These are phyloP conservation scores for Botrytis hyacinthi DNA, from an alignment of 2,329 filamentous ascomycete genomes.

Conservation along the genomic window DNA sequence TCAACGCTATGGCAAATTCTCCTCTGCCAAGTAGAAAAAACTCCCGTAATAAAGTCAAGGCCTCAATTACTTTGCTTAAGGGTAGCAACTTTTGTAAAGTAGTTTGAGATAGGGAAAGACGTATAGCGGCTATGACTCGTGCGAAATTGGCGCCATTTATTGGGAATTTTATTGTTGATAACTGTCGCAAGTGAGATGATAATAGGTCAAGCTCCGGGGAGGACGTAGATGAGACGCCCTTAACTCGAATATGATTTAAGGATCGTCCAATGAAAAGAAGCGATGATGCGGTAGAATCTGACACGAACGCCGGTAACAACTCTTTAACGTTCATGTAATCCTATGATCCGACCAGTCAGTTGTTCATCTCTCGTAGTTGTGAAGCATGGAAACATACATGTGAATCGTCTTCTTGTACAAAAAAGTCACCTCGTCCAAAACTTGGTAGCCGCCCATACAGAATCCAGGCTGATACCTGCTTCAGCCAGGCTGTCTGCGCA, in stretches of 20 bases:
- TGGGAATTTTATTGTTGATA: constrained; percentile 69
- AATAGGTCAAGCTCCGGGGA: constrained; percentile 58
- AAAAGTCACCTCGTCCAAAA: constrained; percentile 82
- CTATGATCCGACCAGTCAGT: constrained; percentile 34
- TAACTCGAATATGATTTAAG: constrained; percentile 74
- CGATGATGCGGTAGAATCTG: constrained; percentile 68
- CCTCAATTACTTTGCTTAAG: constrained; percentile 70
- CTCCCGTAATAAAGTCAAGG: constrained; percentile 73
- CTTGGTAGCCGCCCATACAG: constrained; percentile 80
- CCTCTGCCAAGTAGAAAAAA: constrained; percentile 86
- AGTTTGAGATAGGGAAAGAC: constrained; percentile 78
- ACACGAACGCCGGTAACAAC: constrained; percentile 78
- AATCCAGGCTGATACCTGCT: constrained; percentile 86
- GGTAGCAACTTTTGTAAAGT: constrained; percentile 81
- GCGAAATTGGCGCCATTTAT: constrained; percentile 71
- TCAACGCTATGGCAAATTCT: constrained; percentile 86
- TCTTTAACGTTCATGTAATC: constrained; percentile 58
- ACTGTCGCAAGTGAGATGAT: constrained; percentile 64
- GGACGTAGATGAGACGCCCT: constrained; percentile 44
- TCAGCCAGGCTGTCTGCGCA: constrained; percentile 88
- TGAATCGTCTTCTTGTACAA: constrained; percentile 56
- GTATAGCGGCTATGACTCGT: constrained; percentile 70
- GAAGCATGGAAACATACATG: constrained; percentile 1
- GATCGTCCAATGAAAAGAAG: constrained; percentile 91
- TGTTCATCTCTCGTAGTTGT: background rate